Percentiles rank a stretch among this genome's conserved stretches.
These are phyloP conservation scores for Phoma herbarum DNA, from an alignment of 2,329 filamentous ascomycete genomes.

Conservation along the genomic window DNA sequence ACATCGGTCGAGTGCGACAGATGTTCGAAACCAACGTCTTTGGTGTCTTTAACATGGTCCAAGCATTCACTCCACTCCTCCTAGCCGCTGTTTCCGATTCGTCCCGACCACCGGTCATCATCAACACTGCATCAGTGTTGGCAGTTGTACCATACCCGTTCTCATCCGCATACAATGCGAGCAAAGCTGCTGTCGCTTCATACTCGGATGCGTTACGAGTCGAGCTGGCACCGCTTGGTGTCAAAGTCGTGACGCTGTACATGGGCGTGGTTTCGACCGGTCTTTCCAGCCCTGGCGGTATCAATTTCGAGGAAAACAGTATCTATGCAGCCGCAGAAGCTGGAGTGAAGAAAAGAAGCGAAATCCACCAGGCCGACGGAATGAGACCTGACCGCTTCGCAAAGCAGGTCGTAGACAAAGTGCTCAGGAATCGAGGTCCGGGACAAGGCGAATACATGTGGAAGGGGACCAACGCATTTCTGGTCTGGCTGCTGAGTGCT, in stretches of 20 bases:
- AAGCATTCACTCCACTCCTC: constrained; percentile 61
- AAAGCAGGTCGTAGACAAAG: not conserved
- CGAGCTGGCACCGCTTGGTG: constrained; percentile 62
- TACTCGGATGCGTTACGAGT: constrained; percentile 65
- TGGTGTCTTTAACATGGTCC: constrained; percentile 62
- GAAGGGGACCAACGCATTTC: not conserved
- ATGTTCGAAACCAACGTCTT: constrained; percentile 62
- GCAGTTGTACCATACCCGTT: constrained; percentile 28
- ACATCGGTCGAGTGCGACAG: constrained; percentile 48
- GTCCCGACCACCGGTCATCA: constrained; percentile 6
- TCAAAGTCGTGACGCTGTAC: constrained; percentile 30
- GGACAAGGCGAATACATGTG: not conserved
- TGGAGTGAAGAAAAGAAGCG: not conserved
- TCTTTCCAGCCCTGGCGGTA: not conserved
- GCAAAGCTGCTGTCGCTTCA: constrained; percentile 65
- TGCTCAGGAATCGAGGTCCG: not conserved
- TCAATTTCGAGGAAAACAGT: not conserved
- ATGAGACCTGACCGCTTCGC: not conserved
- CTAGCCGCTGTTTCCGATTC: constrained; percentile 28
- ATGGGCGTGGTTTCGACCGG: constrained; percentile 5
- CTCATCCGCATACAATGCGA: constrained; percentile 59
- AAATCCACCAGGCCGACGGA: not conserved
- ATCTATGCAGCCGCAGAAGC: not conserved
- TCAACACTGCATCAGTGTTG: constrained; percentile 12
- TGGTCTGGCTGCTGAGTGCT: not conserved